Conservation (phyloP, 257 asterid genomes). For the Penstemon davidsonii region DNA sequence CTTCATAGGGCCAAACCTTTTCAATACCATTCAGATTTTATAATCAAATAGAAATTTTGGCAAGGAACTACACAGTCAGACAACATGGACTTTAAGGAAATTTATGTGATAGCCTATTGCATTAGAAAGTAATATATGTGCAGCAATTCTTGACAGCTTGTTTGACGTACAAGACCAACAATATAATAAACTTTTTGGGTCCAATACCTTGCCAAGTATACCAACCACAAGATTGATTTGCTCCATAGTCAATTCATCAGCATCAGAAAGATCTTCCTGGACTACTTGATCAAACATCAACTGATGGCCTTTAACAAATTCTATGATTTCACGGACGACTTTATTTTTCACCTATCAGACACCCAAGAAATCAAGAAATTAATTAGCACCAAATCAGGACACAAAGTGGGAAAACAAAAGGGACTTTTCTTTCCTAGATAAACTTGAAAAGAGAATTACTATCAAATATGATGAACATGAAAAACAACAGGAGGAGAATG, state of each 20-base stretch:
- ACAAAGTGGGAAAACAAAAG: slow-evolving; percentile 9
- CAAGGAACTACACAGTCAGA: slow-evolving; percentile 15
- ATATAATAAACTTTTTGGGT: slow-evolving; percentile 15
- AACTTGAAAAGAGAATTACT: slow-evolving; percentile 8
- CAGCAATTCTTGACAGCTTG: slow-evolving; percentile 10
- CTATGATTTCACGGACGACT: slow-evolving; percentile 84
- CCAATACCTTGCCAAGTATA: slow-evolving; percentile 79
- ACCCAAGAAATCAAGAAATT: slow-evolving; percentile 24
- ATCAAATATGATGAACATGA: slow-evolving; percentile 1
- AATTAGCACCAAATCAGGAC: not conserved
- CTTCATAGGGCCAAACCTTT: slow-evolving; percentile 98
- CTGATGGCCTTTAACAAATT: slow-evolving; percentile 76
- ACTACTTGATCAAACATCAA: slow-evolving; percentile 86
- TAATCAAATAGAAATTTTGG: slow-evolving; percentile 30
- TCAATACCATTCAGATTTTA: slow-evolving; percentile 29
- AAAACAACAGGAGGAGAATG: not conserved
- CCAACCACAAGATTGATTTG: slow-evolving; percentile 75
- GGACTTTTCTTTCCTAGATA: not conserved
- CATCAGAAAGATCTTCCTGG: slow-evolving; percentile 67
- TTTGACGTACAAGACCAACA: slow-evolving; percentile 17
- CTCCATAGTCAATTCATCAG: slow-evolving; percentile 77
- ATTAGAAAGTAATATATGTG: slow-evolving; percentile 20
- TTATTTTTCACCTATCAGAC: slow-evolving; percentile 79
- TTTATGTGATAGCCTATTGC: not conserved
- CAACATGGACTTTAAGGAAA: slow-evolving; percentile 11